These are phyloP conservation scores for Orbilia blumenaviensis DNA, from an alignment of 2,329 filamentous ascomycete species.

Conservation along the genomic window DNA sequence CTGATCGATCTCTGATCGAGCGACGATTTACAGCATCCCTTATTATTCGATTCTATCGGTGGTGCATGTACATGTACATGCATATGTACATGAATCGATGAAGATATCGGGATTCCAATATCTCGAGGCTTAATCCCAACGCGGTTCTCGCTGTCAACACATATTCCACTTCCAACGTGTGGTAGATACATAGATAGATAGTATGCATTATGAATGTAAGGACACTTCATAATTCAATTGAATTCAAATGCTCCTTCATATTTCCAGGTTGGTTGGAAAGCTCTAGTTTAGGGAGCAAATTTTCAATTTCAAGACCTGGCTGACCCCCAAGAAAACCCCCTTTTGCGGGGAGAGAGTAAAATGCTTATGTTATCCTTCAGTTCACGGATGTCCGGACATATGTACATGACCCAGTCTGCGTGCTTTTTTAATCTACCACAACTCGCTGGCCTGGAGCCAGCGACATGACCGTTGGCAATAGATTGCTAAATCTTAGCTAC, in stretches of 20 bases:
- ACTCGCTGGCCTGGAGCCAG: neutral
- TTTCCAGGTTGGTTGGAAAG: neutral
- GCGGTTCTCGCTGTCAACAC: too few relatives aligned
- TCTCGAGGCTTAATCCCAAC: too few relatives aligned
- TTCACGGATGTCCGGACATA: slow-evolving; percentile 3
- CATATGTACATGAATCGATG: neutral
- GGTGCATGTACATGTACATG: neutral
- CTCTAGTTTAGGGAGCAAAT: neutral
- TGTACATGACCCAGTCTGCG: neutral
- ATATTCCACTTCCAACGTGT: too few relatives aligned
- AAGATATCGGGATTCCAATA: too few relatives aligned
- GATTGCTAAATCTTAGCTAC: neutral
- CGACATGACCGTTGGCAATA: neutral
- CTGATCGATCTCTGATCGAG: neutral
- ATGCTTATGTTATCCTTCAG: neutral
- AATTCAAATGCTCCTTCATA: neutral
- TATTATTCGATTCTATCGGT: neutral
- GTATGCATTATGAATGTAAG: too few relatives aligned
- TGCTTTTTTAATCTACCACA: neutral
- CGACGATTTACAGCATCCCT: neutral
- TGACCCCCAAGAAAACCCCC: neutral
- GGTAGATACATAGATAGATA: too few relatives aligned
- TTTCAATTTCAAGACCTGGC: neutral
- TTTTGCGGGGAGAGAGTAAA: neutral
- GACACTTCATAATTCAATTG: too few relatives aligned